phyloP scores from a whole-genome alignment of 2,329 filamentous ascomycete species.

The Zymoseptoria tritici region DNA sequence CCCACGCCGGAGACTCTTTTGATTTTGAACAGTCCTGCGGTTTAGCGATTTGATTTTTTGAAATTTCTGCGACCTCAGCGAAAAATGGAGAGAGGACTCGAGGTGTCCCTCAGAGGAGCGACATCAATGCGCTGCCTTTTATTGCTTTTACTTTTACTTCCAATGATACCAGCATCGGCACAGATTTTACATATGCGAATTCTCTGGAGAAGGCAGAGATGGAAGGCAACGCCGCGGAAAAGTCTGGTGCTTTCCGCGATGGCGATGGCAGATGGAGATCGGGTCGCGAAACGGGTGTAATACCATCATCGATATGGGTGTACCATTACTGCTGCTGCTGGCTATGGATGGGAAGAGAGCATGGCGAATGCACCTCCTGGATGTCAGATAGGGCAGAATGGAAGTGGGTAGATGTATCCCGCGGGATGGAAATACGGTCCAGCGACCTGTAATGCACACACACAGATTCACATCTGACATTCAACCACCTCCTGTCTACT shows the following conservation, averaged over 20 bases:
- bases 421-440: not conserved
- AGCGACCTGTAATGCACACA: not conserved
- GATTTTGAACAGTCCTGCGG: constrained; percentile 19
- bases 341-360: not conserved
- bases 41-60: constrained; percentile 19
- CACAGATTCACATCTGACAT: not conserved
- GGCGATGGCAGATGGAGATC: not conserved
- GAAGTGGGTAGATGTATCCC: not conserved
- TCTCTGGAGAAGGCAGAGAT: not conserved
- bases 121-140: not conserved
- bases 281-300: not conserved
- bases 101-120: not conserved
- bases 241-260: not conserved
- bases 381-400: not conserved
- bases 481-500: not conserved
- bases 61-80: constrained; percentile 8
- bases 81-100: not conserved
- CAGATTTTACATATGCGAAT: constrained; percentile 1
- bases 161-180: constrained; percentile 24
- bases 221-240: not conserved
- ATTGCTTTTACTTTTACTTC: constrained; percentile 7
- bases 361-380: not conserved
- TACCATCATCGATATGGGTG: not conserved
- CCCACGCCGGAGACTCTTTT: not conserved
- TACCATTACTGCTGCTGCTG: not conserved